A percentile compares a stretch with the other conserved stretches of the same genome.
These are phyloP conservation scores for Nepenthes mirabilis DNA, from an alignment of 148 eudicot genomes.

Conservation along the genomic window DNA sequence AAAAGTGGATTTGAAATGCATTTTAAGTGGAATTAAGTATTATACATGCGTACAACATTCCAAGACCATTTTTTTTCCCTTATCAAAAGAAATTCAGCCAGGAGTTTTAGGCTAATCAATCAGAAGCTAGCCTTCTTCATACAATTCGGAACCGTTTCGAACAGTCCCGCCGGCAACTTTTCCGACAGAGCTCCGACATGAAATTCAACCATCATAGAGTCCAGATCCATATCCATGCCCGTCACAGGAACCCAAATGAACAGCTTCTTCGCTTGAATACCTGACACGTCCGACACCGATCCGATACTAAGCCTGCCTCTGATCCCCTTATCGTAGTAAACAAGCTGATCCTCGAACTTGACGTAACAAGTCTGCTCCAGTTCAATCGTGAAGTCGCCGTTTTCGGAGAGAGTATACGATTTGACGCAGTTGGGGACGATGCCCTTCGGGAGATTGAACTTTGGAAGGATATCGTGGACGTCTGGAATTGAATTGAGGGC, in stretches of 20 bases:
- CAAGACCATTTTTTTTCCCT: too few species aligned
- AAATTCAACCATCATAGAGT: slow-evolving; percentile 35
- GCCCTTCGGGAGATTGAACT: slow-evolving; percentile 60
- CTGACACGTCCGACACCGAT: slow-evolving; percentile 44
- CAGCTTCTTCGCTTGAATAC: slow-evolving; percentile 64
- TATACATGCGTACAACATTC: too few species aligned
- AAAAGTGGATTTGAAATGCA: too few species aligned
- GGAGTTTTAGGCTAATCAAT: too few species aligned
- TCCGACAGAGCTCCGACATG: slow-evolving; percentile 56
- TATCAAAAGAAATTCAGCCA: too few species aligned
- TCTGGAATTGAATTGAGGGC: slow-evolving; percentile 8
- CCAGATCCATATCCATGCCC: slow-evolving; percentile 36
- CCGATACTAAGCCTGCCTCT: slow-evolving; percentile 50
- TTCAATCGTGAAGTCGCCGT: slow-evolving; percentile 35
- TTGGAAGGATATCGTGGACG: slow-evolving; percentile 66
- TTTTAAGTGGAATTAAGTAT: too few species aligned
- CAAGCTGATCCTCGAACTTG: slow-evolving; percentile 48
- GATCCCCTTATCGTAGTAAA: slow-evolving; percentile 39
- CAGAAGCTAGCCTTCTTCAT: slow-evolving; percentile 15
- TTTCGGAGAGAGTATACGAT: slow-evolving; percentile 44
- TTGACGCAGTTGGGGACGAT: slow-evolving; percentile 47
- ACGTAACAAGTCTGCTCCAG: slow-evolving; percentile 55
- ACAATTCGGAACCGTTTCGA: slow-evolving; percentile 41
- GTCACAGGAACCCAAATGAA: slow-evolving; percentile 65
- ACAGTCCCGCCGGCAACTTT: slow-evolving; percentile 48